Base-by-base conservation (phyloP, 2,329 filamentous ascomycete genomes). In the Fonsecaea erecta region DNA sequence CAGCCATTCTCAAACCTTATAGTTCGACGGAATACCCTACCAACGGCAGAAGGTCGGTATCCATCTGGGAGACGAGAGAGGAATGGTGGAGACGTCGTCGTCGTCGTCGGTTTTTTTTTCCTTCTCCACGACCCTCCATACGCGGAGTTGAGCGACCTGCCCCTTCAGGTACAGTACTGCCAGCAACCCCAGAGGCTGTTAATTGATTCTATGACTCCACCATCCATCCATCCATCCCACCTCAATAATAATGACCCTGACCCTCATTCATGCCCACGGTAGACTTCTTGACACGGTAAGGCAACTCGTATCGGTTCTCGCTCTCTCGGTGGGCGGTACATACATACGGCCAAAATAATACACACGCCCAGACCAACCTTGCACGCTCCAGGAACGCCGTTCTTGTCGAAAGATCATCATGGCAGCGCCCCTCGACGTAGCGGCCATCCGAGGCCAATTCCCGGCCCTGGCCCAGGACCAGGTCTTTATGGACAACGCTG, bases 401-500 rank as follows among this genome's bases (percentile, higher is more conserved):
- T n/a, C n/a, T n/a, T n/a, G n/a, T n/a, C n/a, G n/a, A n/a, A n/a
- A 12, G 9, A 55, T 2, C 40, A 69, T 66, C 66, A 51, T 52
- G 12, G 51, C 63, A 12, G 26, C 76, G 32, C 67, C 71, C 57
- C 84, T 90, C 70, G 81, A 89, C 70, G 81, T 91, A 55, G 73
- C 80, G 8, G 77, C 80, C 55, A 82, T 84, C 32, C 83, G 88
- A 65, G 79, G 82, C 66, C 81, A 83, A 60, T 93, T 93, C 78
- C 90, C 90, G 35, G 88, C 90, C 14, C 76, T 93, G 43, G 77
- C 83, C 46, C 82, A 87, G 65, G 80, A 87, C 53, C 89, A 92
- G 72, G 82, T 93, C 56, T 92, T 85, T 74, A 85, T 93, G 70
- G 90, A 94, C 74, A 93, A 93, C 74, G 91, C 90, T 11, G 90